phyloP scores from a whole-genome alignment of 2,329 filamentous ascomycete species.

The Lachnellula occidentalis region DNA sequence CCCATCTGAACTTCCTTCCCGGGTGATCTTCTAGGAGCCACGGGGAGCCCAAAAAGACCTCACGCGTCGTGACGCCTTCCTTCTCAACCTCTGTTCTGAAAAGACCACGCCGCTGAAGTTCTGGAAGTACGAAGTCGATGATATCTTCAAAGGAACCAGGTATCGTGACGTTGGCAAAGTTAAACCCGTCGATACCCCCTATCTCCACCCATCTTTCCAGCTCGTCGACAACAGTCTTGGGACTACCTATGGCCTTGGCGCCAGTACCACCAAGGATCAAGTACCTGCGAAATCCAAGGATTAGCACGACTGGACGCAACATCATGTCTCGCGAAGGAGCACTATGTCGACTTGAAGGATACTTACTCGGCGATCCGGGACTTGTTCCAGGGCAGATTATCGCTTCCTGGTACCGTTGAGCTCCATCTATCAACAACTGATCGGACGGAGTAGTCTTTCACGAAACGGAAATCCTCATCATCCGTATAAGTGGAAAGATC shows the following conservation, averaged over 20 bases:
- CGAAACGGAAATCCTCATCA: conserved; percentile 30
- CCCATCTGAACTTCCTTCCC: conserved; percentile 16
- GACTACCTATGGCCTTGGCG: conserved; percentile 4
- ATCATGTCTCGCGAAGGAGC: too few species aligned
- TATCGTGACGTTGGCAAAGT: conserved; percentile 42
- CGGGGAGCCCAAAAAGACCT: conserved; percentile 12
- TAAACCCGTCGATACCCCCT: conserved; percentile 14
- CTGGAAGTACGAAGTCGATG: conserved; percentile 57
- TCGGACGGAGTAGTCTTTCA: conserved; percentile 38
- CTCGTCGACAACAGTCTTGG: conserved; percentile 9
- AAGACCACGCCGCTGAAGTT: conserved; percentile 51
- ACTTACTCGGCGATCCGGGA: conserved; percentile 38
- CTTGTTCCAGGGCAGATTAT: conserved; percentile 60
- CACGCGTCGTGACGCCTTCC: conserved; percentile 13
- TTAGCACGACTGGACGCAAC: too few species aligned
- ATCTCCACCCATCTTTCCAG: conserved; percentile 12
- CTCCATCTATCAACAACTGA: conserved; percentile 38
- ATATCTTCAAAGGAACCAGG: conserved; percentile 64
- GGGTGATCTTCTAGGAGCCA: conserved; percentile 14
- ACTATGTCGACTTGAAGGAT: too few species aligned
- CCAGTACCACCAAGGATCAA: conserved; percentile 6
- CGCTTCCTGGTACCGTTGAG: conserved; percentile 50
- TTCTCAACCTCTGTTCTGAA: conserved; percentile 45
- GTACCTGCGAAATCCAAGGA: background rate
- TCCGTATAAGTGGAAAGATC: conserved; percentile 37